Conservation (phyloP, 345 rosid genomes). For the Diplotaxis tenuifolia region DNA sequence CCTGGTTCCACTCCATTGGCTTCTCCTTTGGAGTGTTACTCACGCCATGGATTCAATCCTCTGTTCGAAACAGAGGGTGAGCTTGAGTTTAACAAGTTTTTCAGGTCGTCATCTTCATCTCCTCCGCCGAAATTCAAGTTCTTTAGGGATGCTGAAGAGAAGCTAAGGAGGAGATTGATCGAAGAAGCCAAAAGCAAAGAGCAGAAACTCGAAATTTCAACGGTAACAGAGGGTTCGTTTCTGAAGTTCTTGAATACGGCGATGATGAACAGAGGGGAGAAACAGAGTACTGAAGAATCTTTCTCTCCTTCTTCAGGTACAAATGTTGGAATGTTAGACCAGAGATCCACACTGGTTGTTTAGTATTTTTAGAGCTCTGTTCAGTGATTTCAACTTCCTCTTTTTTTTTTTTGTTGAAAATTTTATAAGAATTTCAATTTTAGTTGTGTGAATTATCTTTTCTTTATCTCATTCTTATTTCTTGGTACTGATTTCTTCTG, state of each 20-base stretch:
- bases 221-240: slow-evolving; percentile 48
- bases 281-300: slow-evolving; percentile 37
- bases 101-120: slow-evolving; percentile 54
- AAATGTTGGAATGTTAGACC: slow-evolving; percentile 49
- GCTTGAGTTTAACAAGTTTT: slow-evolving; percentile 48
- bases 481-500: slow-evolving; percentile 28
- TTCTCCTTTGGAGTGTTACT: slow-evolving; percentile 62
- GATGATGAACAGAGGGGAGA: slow-evolving; percentile 43
- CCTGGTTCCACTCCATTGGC: slow-evolving; percentile 64
- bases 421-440: slow-evolving; percentile 21
- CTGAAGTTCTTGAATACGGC: slow-evolving; percentile 51
- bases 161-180: slow-evolving; percentile 55
- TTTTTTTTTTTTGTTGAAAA: slow-evolving; percentile 27
- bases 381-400: no score
- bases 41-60: slow-evolving; percentile 71
- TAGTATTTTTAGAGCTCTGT: slow-evolving; percentile 28
- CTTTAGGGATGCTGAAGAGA: slow-evolving; percentile 92
- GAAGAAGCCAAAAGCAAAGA: slow-evolving; percentile 54
- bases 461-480: slow-evolving; percentile 6
- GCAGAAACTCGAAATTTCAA: slow-evolving; percentile 1
- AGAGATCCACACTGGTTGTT: slow-evolving; percentile 32
- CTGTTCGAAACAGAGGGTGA: slow-evolving; percentile 74
- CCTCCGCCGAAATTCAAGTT: slow-evolving; percentile 98
- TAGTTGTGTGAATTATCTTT: slow-evolving; percentile 29
- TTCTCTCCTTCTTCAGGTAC: slow-evolving; percentile 56